phyloP scores from a whole-genome alignment of 495 filamentous ascomycete species.

The Talaromyces nanjingensis region DNA sequence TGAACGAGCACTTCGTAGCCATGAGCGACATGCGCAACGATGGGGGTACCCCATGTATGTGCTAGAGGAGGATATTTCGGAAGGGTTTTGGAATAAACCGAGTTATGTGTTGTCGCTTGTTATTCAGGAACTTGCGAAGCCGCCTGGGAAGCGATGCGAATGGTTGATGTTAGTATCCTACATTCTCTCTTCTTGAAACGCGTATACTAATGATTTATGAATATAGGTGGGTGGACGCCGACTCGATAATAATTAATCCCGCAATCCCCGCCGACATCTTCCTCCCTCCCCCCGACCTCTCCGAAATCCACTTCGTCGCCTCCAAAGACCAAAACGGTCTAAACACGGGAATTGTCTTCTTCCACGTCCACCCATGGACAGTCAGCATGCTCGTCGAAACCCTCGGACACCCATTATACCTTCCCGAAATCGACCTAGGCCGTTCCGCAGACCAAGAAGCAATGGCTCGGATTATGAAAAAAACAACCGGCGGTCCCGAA shows the following conservation, averaged over 20 bases:
- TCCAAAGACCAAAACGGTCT: conserved; percentile 26
- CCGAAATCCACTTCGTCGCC: conserved; percentile 32
- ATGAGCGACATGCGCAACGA: conserved; percentile 27
- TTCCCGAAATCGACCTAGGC: conserved; percentile 22
- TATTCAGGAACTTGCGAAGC: conserved; percentile 34
- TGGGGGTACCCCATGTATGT: conserved; percentile 35
- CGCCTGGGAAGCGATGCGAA: conserved; percentile 24
- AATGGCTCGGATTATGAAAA: conserved; percentile 23
- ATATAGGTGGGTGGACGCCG: conserved; percentile 37
- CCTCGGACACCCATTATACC: conserved; percentile 25
- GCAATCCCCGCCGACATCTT: conserved; percentile 36
- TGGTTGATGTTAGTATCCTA: conserved; percentile 35
- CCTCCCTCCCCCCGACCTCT: conserved; percentile 33
- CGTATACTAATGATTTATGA: too few relatives aligned
- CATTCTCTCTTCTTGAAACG: background rate
- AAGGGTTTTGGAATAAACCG: conserved; percentile 35
- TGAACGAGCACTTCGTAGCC: conserved; percentile 33
- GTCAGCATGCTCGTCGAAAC: conserved; percentile 27
- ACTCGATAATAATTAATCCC: conserved; percentile 35
- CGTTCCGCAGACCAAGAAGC: conserved; percentile 27
- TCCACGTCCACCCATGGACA: conserved; percentile 34
- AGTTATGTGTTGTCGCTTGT: conserved; percentile 33
- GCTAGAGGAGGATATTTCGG: conserved; percentile 24
- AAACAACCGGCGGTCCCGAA: conserved; percentile 14
- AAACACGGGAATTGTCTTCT: conserved; percentile 28